Base-by-base conservation (phyloP, 148 eudicot species). In the Rhododendron vialii region DNA sequence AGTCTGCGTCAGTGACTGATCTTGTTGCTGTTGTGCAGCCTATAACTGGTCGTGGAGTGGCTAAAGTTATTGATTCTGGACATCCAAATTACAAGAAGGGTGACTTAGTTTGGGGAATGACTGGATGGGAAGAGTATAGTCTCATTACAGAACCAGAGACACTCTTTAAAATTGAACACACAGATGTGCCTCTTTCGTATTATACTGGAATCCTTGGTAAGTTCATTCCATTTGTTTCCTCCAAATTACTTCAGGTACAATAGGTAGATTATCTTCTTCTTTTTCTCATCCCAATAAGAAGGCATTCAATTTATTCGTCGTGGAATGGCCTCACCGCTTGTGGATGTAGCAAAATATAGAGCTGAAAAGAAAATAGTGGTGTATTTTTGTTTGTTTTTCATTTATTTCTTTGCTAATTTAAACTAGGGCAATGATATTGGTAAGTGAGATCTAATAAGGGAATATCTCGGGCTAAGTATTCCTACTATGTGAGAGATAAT, bases 131-230 rank as follows among this genome's bases (percentile, higher is more conserved):
- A 87, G 94, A 94, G 80, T 94, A 94, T 59, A 92, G 91, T 73
- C 86, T 91, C 36, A 81, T 90, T 47, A 84, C 88, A 73, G 36
- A 28, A 73, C 77, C 77, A 73, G 41, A n/a, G 30, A n/a, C 30
- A 18, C 69, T 91, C 15, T 86, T 91, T 81, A 94, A 94, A 80
- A 93, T 94, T 59, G 83, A 92, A 53, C 82, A 94, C 67, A 90
- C 89, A 14, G 94, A 93, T 82, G 93, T 93, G 55, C 98, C 95
- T 73, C 94, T 93, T 43, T 91, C 94, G 63, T 93, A 93, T 84
- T 93, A 91, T 84, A 90, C 93, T 0, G 98, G 98, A 82, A 88
- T 94, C 84, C 95, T 94, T 28, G 95, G 98, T 94, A 86, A 73
- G 87, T 57, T 61, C 43, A 26, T 69, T 83, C 50, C 9, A 47